Percentiles rank a stretch among this genome's conserved stretches.
phyloP scores from a whole-genome alignment of 768 basidiomycete species.

The Psilocybe sp. region DNA sequence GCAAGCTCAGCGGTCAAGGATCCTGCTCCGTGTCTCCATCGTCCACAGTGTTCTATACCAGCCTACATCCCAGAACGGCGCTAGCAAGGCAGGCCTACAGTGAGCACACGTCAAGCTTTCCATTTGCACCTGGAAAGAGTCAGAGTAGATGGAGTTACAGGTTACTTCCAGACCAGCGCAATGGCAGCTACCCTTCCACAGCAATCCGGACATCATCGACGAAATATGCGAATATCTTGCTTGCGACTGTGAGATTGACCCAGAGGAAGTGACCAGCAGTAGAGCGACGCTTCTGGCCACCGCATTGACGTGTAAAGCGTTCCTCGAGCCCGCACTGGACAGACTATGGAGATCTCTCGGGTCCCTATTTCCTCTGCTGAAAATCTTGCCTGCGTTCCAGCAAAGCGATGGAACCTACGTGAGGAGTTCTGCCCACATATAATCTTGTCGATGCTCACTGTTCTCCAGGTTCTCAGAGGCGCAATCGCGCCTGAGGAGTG shows the following conservation, averaged over 20 bases:
- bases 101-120: constrained; percentile 7
- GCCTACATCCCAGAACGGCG: no score
- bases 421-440: constrained; percentile 7
- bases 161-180: background rate
- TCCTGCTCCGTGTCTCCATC: no score
- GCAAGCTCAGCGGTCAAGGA: no score
- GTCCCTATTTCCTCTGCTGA: constrained; percentile 30
- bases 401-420: constrained; percentile 28
- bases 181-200: constrained; percentile 16
- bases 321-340: constrained; percentile 30
- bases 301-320: constrained; percentile 27
- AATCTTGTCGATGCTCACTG: background rate
- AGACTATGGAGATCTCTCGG: constrained; percentile 29
- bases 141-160: constrained; percentile 17
- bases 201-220: constrained; percentile 27
- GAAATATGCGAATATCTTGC: constrained; percentile 26
- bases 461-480: constrained; percentile 26
- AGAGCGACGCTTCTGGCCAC: constrained; percentile 16
- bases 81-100: constrained; percentile 2
- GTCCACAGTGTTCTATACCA: no score
- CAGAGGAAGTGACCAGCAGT: constrained; percentile 12
- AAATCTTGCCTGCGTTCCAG: constrained; percentile 26
- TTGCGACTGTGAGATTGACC: constrained; percentile 14
- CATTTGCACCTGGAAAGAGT: constrained; percentile 8
- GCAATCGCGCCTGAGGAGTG: constrained; percentile 21